Percentiles rank a stretch among this genome's conserved stretches.
phyloP scores from a whole-genome alignment of 768 basidiomycete genomes.

The Podaxis mareebaensis region DNA sequence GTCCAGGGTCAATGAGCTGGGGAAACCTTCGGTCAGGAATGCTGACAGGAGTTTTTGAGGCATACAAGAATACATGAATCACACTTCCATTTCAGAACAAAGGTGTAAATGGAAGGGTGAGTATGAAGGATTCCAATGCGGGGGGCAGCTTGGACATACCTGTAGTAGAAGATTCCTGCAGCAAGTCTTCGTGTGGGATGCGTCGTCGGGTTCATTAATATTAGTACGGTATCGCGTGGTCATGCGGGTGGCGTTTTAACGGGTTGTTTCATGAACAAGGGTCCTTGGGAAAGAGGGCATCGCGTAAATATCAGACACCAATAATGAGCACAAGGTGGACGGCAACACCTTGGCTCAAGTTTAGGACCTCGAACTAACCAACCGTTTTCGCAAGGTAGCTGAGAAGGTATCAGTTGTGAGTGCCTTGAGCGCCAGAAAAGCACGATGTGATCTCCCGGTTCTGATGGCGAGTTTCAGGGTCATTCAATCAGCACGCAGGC shows the following conservation, averaged over 20 bases:
- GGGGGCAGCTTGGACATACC: neutral
- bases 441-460: neutral
- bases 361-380: too few species aligned
- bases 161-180: neutral
- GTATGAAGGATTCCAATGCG: neutral
- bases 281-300: neutral
- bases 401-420: neutral
- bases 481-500: constrained; percentile 11
- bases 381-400: neutral
- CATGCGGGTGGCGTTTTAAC: constrained; percentile 17
- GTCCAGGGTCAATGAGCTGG: neutral
- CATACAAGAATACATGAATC: neutral
- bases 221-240: constrained; percentile 19
- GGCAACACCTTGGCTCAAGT: neutral
- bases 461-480: neutral
- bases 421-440: neutral
- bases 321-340: neutral
- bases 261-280: neutral
- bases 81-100: constrained; percentile 4
- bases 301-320: neutral
- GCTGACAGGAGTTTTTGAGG: neutral
- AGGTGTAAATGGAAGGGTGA: neutral
- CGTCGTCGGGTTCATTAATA: constrained; percentile 21
- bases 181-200: constrained; percentile 2
- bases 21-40: neutral